Conservation (phyloP, 345 rosid species). For the Erodium maritimum region DNA sequence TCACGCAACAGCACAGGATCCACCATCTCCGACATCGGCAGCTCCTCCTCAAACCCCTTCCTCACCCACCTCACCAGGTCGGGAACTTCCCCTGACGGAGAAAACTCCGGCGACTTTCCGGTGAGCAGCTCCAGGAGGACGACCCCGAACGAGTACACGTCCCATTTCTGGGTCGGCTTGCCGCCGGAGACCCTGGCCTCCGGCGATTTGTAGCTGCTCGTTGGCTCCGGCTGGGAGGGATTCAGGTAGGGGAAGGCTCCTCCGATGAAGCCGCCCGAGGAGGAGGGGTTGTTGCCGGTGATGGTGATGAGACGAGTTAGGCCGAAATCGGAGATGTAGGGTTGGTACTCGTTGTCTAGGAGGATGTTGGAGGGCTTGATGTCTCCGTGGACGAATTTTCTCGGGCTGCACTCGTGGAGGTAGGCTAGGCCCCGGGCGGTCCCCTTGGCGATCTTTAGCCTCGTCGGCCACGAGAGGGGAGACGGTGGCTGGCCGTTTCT, state of each 20-base stretch:
- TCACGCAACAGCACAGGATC: too few relatives aligned
- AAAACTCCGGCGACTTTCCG: too few relatives aligned
- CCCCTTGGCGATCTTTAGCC: conserved; percentile 73
- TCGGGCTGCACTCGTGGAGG: conserved; percentile 94
- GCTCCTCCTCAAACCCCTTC: too few relatives aligned
- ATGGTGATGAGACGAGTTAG: conserved; percentile 64
- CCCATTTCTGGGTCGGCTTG: too few relatives aligned
- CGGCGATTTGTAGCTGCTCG: too few relatives aligned
- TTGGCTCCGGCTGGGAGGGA: too few relatives aligned
- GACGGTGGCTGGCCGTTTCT: conserved; percentile 70
- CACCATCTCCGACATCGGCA: too few relatives aligned
- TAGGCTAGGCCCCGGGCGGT: conserved; percentile 89
- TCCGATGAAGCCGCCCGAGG: conserved; percentile 62
- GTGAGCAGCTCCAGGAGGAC: too few relatives aligned
- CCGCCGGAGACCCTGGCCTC: too few relatives aligned
- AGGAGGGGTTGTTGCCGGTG: conserved; percentile 49
- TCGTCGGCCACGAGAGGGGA: conserved; percentile 73
- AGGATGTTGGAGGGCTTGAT: conserved; percentile 88
- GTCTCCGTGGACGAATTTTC: conserved; percentile 82
- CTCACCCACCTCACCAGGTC: too few relatives aligned
- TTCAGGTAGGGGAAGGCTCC: conserved; percentile 54
- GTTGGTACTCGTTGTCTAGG: conserved; percentile 57
- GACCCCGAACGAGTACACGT: too few relatives aligned
- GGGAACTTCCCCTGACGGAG: too few relatives aligned
- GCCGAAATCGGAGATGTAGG: conserved; percentile 80